Base-by-base conservation (phyloP, 495 filamentous ascomycete genomes). In the Penicillium cinerascens region DNA sequence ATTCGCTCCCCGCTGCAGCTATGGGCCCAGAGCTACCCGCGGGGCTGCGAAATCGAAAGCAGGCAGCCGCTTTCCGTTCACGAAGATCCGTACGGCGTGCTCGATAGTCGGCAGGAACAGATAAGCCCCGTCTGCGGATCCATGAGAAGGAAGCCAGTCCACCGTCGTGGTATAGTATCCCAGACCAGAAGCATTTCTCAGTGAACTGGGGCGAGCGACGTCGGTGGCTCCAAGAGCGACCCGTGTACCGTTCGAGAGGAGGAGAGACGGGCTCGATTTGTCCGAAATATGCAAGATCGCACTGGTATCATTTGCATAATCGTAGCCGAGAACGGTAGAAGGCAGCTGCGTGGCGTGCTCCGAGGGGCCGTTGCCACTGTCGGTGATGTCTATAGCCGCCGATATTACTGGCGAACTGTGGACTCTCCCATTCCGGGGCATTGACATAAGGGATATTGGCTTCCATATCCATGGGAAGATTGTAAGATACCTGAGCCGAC, bases 141-240 rank as follows among this genome's bases (percentile, higher is more conserved):
- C 36, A 6, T 39, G 38, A 7, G 52, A 23, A 8, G 69, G 60
- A 3, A 72, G 64, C 52, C 75, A 72, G 7, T 37, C 51, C 27
- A 82, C 68, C 1, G 62, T 60, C 1, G 58, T 63, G 1, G 71
- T 64, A 61, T 84, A 87, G 22, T 88, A 75, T 0, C 77, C 81
- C 3, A 78, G 70, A 0, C 83, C 84, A 50, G 86, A 87, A 7
- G 85, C 69, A 54, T 88, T 88, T 50, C 74, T 79, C 1, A 78
- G 60, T 0, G 48, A 61, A 29, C 56, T 56, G 16, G 59, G 13
- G 2, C 52, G 38, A 7, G 54, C 29, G 10, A 55, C 20, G n/a
- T 44, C 21, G 0, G 56, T 45, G 15, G 55, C 42, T 1, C 40
- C 29, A 5, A 66, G 40, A 0, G 44, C 46, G n/a, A 66, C 51